Evolutionary conservation across 2,329 filamentous ascomycete species (phyloP).

Genomic region (Drechslerella stenobrocha): DNA sequence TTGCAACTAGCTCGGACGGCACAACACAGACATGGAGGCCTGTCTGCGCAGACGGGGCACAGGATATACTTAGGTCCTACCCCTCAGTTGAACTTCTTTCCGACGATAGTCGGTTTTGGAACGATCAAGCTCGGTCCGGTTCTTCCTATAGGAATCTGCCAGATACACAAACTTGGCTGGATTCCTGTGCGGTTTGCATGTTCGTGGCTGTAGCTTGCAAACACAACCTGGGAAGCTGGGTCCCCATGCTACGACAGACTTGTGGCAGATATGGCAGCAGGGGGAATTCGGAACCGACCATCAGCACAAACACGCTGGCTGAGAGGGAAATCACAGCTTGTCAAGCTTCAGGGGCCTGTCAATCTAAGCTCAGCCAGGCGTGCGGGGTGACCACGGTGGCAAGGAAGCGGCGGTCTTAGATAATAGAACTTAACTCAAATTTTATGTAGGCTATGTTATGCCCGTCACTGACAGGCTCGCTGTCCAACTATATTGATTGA

Average conservation of each 20-base stretch:
- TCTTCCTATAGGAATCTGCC: conserved; percentile 24
- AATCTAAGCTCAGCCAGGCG: conserved; percentile 53
- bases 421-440: not conserved
- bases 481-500: too few species aligned
- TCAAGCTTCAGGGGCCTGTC: too few species aligned
- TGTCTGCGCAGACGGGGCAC: too few species aligned
- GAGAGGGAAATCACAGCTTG: conserved; percentile 50
- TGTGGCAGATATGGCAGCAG: conserved; percentile 53
- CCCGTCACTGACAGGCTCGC: not conserved
- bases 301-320: conserved; percentile 54
- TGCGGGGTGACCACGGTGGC: conserved; percentile 51
- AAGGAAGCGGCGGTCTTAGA: conserved; percentile 23
- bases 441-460: not conserved
- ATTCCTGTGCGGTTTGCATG: too few species aligned
- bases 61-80: too few species aligned
- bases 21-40: too few species aligned
- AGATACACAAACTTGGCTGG: conserved; percentile 39
- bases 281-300: conserved; percentile 53
- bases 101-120: conserved; percentile 1
- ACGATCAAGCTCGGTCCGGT: conserved; percentile 12
- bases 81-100: conserved; percentile 24
- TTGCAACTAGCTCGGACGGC: too few species aligned
- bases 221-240: conserved; percentile 53
- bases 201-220: conserved; percentile 56
- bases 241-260: conserved; percentile 50